A percentile compares a stretch with the other conserved stretches of the same genome.
Evolutionary conservation across 768 basidiomycete genomes (phyloP).

Genomic region (Boletus rubescentipes): DNA sequence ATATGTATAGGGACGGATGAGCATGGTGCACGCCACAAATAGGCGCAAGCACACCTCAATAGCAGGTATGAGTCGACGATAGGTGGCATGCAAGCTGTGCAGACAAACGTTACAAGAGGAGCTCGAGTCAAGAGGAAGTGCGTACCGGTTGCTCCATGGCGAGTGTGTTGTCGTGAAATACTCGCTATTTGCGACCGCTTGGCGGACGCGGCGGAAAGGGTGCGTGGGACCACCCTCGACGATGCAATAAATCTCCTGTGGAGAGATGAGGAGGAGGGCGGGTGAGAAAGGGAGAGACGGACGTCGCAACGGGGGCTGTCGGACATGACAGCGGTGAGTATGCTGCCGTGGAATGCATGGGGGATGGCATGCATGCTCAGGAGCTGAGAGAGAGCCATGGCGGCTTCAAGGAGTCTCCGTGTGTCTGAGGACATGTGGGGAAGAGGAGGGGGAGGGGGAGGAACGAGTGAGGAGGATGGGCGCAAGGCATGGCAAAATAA

Average conservation of each 20-base stretch:
- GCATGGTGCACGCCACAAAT: not conserved
- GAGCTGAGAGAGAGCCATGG: conserved; percentile 66
- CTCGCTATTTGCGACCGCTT: conserved; percentile 63
- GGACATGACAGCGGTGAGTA: conserved; percentile 69
- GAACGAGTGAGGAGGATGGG: conserved; percentile 30
- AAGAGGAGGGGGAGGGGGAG: conserved; percentile 19
- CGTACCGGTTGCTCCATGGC: conserved; percentile 84
- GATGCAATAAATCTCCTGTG: conserved; percentile 81
- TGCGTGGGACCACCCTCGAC: conserved; percentile 73
- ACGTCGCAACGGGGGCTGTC: conserved; percentile 67
- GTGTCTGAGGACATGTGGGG: conserved; percentile 61
- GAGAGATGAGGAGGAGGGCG: conserved; percentile 8
- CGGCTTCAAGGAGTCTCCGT: conserved; percentile 73
- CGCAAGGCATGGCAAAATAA: conserved; percentile 54
- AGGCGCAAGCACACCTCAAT: conserved; percentile 54
- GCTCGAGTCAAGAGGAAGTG: not conserved
- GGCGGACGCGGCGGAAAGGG: conserved; percentile 78
- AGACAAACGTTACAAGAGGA: conserved; percentile 10
- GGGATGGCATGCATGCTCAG: conserved; percentile 58
- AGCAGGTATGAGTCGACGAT: conserved; percentile 72
- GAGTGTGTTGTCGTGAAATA: conserved; percentile 69
- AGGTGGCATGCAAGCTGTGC: conserved; percentile 68
- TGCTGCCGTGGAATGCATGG: conserved; percentile 80
- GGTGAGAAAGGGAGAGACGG: conserved; percentile 27
- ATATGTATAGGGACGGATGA: conserved; percentile 7